Base-by-base conservation (phyloP, 495 filamentous ascomycete species). In the Gamarada debralockiae region DNA sequence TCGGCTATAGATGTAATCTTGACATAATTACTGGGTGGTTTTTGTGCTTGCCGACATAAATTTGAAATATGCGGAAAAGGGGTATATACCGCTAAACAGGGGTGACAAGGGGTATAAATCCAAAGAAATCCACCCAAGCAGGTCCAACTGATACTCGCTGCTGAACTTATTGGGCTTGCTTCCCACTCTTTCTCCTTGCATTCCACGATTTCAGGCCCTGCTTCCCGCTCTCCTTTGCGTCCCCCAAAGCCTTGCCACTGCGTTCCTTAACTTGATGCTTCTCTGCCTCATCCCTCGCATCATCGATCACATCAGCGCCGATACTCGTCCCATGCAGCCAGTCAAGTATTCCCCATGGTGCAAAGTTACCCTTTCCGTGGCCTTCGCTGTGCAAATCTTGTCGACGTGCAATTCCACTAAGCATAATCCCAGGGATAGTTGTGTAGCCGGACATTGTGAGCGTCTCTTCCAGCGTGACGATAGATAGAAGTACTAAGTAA, bases 361-460 rank as follows among this genome's bases (percentile, higher is more conserved):
- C 87, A 61, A 78, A 96, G 58, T 96, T 95, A 0, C 89, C 88
- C 22, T 76, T 68, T 4, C 77, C 84, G 31, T 63, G 63, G 22
- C 69, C 69, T 47, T 79, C 65, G 52, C 86, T 75, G 69, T 97
- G 92, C 36, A 65, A 61, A 52, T 92, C 87, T 2, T 73, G 82
- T 27, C 89, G 75, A 50, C 81, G 73, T 13, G 88, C 80, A 59
- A 95, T 84, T 1, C 90, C 87, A 0, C 83, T 78, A 42, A 96
- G 70, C 40, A 95, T 69, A 24, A 92, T 85, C 0, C 79, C 86
- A 12, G 90, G 90, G 5, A 92, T 70, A 4, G 83, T 66, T 12
- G 70, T 80, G 68, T 95, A 97, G 15, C 92, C 91, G 4, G 82
- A 89, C 68, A 84, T 85, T 2, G 82, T 73, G 52, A 91, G 77